Conservation (phyloP, 2,329 filamentous ascomycete genomes). For the Cladophialophora carrionii region DNA sequence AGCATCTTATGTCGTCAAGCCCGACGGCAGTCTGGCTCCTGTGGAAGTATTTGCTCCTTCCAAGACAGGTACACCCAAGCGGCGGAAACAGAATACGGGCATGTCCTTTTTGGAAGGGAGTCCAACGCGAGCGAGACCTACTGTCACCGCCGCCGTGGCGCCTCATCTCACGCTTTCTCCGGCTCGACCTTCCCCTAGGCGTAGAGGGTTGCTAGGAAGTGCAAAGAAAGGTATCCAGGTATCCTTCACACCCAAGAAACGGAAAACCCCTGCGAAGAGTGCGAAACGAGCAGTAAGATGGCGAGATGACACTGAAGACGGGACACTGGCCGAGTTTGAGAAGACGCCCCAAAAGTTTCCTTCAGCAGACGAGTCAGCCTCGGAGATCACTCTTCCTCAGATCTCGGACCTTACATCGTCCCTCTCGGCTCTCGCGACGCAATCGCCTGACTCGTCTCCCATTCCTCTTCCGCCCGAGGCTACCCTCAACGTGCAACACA, state of each 20-base stretch:
- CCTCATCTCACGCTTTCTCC: conserved; percentile 59
- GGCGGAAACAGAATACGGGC: conserved; percentile 54
- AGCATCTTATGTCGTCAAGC: conserved; percentile 83
- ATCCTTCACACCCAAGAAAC: conserved; percentile 79
- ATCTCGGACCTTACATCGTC: conserved; percentile 57
- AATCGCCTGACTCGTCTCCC: conserved; percentile 58
- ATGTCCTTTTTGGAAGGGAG: conserved; percentile 49
- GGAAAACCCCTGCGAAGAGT: conserved; percentile 63
- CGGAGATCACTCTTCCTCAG: conserved; percentile 53
- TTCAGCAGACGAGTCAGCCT: conserved; percentile 55
- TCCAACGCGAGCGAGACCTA: conserved; percentile 53
- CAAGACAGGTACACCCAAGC: conserved; percentile 75
- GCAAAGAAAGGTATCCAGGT: conserved; percentile 68
- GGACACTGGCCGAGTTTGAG: conserved; percentile 84
- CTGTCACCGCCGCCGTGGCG: conserved; percentile 41
- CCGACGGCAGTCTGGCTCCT: conserved; percentile 68
- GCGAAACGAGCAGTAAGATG: conserved; percentile 80
- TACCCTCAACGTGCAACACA: conserved; percentile 64
- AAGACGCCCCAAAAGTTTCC: conserved; percentile 74
- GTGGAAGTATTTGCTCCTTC: conserved; percentile 68
- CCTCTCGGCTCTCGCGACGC: conserved; percentile 42
- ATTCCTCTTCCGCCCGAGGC: conserved; percentile 59
- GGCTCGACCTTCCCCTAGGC: conserved; percentile 76
- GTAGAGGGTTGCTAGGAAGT: conserved; percentile 65
- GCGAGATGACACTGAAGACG: conserved; percentile 87